These are phyloP conservation scores for Torrubiellomyces zombiae DNA, from an alignment of 2,329 filamentous ascomycete species.

Conservation along the genomic window DNA sequence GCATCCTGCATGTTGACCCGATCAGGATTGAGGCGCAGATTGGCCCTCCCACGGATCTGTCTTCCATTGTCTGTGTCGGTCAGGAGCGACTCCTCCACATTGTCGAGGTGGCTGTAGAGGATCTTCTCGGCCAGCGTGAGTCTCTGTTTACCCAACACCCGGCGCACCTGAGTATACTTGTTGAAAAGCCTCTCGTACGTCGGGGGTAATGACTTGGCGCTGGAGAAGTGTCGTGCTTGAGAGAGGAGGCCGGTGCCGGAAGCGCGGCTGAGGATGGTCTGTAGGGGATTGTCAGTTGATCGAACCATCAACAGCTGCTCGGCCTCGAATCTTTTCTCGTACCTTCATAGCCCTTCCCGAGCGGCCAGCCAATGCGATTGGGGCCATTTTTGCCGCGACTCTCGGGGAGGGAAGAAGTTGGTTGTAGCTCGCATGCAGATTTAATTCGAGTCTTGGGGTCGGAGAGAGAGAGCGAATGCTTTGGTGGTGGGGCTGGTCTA, in stretches of 20 bases:
- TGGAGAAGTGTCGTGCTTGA: conserved; percentile 20
- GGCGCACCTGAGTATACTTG: conserved; percentile 58
- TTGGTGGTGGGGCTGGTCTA: too few relatives aligned
- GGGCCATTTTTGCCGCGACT: conserved; percentile 22
- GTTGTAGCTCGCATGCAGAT: too few relatives aligned
- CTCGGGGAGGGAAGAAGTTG: conserved; percentile 1
- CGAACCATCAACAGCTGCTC: neutral
- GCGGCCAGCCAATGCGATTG: conserved; percentile 32
- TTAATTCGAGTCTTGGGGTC: neutral
- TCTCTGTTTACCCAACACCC: conserved; percentile 47
- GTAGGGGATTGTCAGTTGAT: conserved; percentile 2
- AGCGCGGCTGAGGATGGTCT: conserved; percentile 2
- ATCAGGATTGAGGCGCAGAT: conserved; percentile 93
- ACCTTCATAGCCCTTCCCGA: conserved; percentile 31
- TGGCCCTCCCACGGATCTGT: conserved; percentile 71
- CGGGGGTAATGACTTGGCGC: conserved; percentile 33
- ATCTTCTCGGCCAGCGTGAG: conserved; percentile 96
- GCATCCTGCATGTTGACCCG: conserved; percentile 98
- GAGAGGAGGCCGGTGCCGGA: conserved; percentile 3
- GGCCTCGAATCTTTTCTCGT: too few relatives aligned
- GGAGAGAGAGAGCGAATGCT: conserved; percentile 4
- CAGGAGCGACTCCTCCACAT: conserved; percentile 74
- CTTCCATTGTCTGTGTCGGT: conserved; percentile 69
- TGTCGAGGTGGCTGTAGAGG: conserved; percentile 86
- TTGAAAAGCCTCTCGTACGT: conserved; percentile 70